Percentiles rank a stretch among this genome's conserved stretches.
phyloP scores from a whole-genome alignment of 2,329 filamentous ascomycete species.

The Verticillium albo-atrum region DNA sequence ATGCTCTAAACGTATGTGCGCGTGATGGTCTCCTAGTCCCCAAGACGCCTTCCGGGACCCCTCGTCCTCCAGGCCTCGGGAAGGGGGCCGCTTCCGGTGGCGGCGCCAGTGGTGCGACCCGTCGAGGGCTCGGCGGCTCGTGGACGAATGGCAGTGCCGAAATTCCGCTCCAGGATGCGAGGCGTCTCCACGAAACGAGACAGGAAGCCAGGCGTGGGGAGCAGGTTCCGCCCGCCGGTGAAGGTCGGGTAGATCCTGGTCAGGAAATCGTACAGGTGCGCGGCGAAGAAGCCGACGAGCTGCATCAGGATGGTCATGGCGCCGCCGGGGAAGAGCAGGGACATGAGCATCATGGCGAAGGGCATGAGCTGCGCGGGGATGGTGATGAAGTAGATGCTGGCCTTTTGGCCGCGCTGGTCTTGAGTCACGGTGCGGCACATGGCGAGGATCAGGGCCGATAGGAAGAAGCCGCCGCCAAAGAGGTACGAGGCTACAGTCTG shows the following conservation, averaged over 20 bases:
- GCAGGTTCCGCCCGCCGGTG: slow-evolving; percentile 73
- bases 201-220: slow-evolving; percentile 71
- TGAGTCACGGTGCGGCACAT: slow-evolving; percentile 81
- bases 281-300: slow-evolving; percentile 75
- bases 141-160: slow-evolving; percentile 57
- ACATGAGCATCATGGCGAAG: slow-evolving; percentile 71
- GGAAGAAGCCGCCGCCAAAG: slow-evolving; percentile 47
- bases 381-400: slow-evolving; percentile 76
- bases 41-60: slow-evolving; percentile 59
- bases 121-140: slow-evolving; percentile 21
- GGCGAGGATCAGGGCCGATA: slow-evolving; percentile 68
- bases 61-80: slow-evolving; percentile 61
- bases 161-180: slow-evolving; percentile 44
- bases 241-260: slow-evolving; percentile 85
- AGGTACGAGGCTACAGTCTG: slow-evolving; percentile 49
- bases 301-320: slow-evolving; percentile 55
- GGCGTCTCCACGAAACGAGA: slow-evolving; percentile 58
- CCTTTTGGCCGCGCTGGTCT: slow-evolving; percentile 73
- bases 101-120: slow-evolving; percentile 35
- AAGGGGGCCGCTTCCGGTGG: slow-evolving; percentile 41
- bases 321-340: slow-evolving; percentile 61
- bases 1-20: not conserved
- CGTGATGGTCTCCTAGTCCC: slow-evolving; percentile 22
- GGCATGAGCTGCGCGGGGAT: slow-evolving; percentile 81
- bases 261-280: slow-evolving; percentile 87